Evolutionary conservation across 2,329 filamentous ascomycete genomes (phyloP).

Genomic region (Ascochyta koolunga): DNA sequence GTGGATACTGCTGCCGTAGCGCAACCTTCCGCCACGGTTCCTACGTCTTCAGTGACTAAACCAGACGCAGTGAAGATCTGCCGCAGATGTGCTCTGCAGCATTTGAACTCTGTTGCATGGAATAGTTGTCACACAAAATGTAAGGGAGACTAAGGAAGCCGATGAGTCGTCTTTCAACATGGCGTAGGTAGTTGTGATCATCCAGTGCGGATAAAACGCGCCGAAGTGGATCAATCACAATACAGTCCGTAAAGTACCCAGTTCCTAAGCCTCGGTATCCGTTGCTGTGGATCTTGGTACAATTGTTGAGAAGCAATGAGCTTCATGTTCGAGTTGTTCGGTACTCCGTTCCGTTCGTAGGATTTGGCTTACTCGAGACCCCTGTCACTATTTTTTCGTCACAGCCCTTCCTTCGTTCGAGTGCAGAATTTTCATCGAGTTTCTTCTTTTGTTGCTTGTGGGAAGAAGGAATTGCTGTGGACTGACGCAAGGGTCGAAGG

Average conservation of each 20-base stretch:
- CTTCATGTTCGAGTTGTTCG: neutral
- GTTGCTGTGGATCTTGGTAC: neutral
- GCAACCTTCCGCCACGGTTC: constrained; percentile 1
- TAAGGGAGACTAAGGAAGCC: neutral
- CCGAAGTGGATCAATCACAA: constrained; percentile 2
- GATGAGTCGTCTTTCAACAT: constrained; percentile 2
- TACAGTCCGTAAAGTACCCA: neutral
- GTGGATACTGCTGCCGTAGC: constrained; percentile 6
- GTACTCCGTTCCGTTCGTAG: neutral
- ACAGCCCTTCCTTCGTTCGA: neutral
- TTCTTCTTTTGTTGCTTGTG: neutral
- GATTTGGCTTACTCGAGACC: neutral
- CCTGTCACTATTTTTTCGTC: neutral
- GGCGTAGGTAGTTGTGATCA: neutral
- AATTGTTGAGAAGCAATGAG: constrained; percentile 9
- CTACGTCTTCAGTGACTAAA: neutral
- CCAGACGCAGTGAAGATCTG: constrained; percentile 6
- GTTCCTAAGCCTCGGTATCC: constrained; percentile 6
- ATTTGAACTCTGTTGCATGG: constrained; percentile 14
- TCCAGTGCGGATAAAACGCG: neutral
- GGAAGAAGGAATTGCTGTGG: neutral
- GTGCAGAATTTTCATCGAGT: neutral
- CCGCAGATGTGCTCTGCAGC: constrained; percentile 6
- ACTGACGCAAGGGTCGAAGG: neutral
- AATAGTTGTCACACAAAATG: constrained; percentile 9